A percentile compares a stretch with the other conserved stretches of the same genome.
Evolutionary conservation across 495 filamentous ascomycete genomes (phyloP).

Genomic region (Chaetomium tenue): DNA sequence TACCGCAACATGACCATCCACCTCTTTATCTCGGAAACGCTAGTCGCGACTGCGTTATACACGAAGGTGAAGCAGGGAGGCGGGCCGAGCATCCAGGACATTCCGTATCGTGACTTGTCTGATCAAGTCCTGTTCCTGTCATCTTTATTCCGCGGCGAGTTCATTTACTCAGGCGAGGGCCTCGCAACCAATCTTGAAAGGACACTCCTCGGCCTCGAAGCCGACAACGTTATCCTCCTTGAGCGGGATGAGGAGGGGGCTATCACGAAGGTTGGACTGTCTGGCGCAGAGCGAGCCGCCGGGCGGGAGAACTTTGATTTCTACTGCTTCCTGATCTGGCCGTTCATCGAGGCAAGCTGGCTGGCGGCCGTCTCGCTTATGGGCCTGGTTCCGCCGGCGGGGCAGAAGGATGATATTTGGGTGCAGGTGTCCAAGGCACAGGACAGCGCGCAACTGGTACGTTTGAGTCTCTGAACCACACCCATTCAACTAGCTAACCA

Average conservation of each 20-base stretch:
- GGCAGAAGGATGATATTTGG: conserved; percentile 64
- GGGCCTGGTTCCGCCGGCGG: conserved; percentile 72
- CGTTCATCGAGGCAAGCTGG: conserved; percentile 92
- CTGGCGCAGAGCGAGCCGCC: conserved; percentile 66
- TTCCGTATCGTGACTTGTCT: conserved; percentile 65
- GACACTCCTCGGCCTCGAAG: conserved; percentile 72
- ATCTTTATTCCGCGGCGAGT: conserved; percentile 90
- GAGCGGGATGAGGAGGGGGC: conserved; percentile 54
- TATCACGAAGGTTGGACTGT: conserved; percentile 68
- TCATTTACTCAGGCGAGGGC: conserved; percentile 90
- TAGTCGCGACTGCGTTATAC: conserved; percentile 87
- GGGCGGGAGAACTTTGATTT: conserved; percentile 96
- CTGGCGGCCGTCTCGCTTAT: conserved; percentile 82
- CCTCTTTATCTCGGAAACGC: conserved; percentile 86
- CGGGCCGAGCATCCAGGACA: conserved; percentile 72
- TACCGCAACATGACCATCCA: conserved; percentile 99
- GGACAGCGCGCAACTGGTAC: conserved; percentile 76
- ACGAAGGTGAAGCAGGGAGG: conserved; percentile 85
- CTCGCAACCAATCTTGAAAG: conserved; percentile 73
- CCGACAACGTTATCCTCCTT: conserved; percentile 74
- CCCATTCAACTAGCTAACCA: conserved; percentile 25
- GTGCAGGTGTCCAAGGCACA: conserved; percentile 74
- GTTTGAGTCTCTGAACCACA: conserved; percentile 24
- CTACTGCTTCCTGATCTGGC: conserved; percentile 98
- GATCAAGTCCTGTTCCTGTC: conserved; percentile 86